Conservation (phyloP, 306 rosid species). For the Quercus dentata region DNA sequence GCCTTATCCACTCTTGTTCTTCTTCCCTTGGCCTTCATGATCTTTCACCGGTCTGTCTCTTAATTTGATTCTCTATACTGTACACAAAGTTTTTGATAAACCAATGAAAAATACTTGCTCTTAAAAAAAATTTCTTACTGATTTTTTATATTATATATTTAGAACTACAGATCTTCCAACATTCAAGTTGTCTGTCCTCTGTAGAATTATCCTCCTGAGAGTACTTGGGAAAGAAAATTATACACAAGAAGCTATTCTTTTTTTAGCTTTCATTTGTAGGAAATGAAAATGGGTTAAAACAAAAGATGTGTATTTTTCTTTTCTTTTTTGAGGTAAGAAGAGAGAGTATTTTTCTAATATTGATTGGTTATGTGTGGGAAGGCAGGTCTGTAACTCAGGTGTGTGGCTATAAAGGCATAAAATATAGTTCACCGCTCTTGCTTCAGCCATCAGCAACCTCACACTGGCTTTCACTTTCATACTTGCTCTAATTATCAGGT, state of each 20-base stretch:
- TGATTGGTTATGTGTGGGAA: neutral
- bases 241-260: neutral
- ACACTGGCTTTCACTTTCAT: constrained; percentile 53
- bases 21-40: constrained; percentile 41
- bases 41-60: neutral
- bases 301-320: neutral
- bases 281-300: neutral
- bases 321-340: too few relatives aligned
- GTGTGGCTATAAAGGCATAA: constrained; percentile 41
- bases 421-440: constrained; percentile 43
- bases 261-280: neutral
- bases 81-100: neutral
- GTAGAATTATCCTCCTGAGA: constrained; percentile 37
- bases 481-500: constrained; percentile 58
- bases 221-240: constrained; percentile 39
- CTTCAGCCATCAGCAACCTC: constrained; percentile 44
- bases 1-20: constrained; percentile 40
- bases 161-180: constrained; percentile 36
- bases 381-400: constrained; percentile 29
- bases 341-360: neutral
- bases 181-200: constrained; percentile 24
- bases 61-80: neutral
- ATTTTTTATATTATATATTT: neutral
- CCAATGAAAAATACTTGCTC: neutral
- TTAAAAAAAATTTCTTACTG: neutral